Base-by-base conservation (phyloP, 2,329 filamentous ascomycete species). In the Xylaria sp. region DNA sequence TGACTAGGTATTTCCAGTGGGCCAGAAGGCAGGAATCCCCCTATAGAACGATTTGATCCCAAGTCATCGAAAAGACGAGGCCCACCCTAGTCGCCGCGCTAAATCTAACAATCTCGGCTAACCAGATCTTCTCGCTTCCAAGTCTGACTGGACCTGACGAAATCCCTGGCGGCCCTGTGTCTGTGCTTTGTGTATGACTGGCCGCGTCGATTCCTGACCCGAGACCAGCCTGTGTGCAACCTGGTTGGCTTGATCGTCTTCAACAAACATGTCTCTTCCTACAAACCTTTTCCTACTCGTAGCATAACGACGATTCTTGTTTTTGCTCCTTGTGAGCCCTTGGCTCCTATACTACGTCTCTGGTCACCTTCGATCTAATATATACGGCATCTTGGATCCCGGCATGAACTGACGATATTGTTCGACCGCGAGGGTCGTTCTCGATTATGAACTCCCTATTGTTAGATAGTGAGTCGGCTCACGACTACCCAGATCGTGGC, bases 401-500 rank as follows among this genome's bases (percentile, higher is more conserved):
- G 66, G 68, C 71, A 72, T 71, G 73, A 70, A 74, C 72, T 77
- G 70, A 77, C 75, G 72, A 74, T 72, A 65, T 71, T 73, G 64
- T 62, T 62, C 61, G 68, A 67, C 67, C 62, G 57, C 59, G 31
- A 65, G 41, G 71, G 75, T 75, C 68, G 70, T 72, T 71, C 33
- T 70, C 69, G 70, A 74, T 72, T 70, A 76, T 70, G 72, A 68
- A 62, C 71, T 41, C 66, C n/a, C 36, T 46, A 28, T 18, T 66
- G 36, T 55, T 62, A 60, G 59, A 71, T 64, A 75, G 71, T 67
- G 71, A 71, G 66, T 66, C 73, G 56, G 61, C 23, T 64, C 46
- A 65, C 60, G 67, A 68, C 33, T 56, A 67, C 49, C 72, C 75
- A 52, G 82, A 89, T 78, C 86, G 88, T 48, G 87, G 88, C 25